Conservation (phyloP, 2,329 filamentous ascomycete genomes). For the Phyllosticta citrichinensis region DNA sequence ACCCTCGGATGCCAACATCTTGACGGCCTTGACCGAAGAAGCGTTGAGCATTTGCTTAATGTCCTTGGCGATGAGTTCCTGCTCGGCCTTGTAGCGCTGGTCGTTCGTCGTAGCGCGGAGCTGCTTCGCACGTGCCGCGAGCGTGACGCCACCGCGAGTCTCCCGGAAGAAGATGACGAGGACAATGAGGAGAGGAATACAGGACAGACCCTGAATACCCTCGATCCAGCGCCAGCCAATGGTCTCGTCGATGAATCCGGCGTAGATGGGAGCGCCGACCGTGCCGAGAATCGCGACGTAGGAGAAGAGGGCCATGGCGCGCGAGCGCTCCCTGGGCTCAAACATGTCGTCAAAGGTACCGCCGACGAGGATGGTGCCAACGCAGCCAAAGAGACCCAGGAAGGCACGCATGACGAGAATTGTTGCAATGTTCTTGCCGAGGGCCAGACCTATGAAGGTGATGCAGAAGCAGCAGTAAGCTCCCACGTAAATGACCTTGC, state of each 20-base stretch:
- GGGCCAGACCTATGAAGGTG: constrained; percentile 39
- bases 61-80: constrained; percentile 42
- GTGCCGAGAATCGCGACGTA: constrained; percentile 44
- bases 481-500: constrained; percentile 37
- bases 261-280: constrained; percentile 44
- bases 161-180: constrained; percentile 37
- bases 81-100: constrained; percentile 40
- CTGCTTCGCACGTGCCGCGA: constrained; percentile 40
- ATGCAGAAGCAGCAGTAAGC: constrained; percentile 37
- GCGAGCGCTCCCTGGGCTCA: constrained; percentile 34
- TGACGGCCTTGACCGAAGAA: constrained; percentile 43
- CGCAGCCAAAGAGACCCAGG: constrained; percentile 40
- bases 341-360: constrained; percentile 44
- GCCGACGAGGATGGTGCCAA: constrained; percentile 41
- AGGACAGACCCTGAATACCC: constrained; percentile 43
- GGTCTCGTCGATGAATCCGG: constrained; percentile 43
- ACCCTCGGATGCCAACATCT: constrained; percentile 41
- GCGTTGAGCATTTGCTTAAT: constrained; percentile 37
- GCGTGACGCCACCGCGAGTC: constrained; percentile 38
- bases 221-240: constrained; percentile 46
- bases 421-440: constrained; percentile 39
- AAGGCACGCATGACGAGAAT: constrained; percentile 39
- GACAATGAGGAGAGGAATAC: constrained; percentile 38
- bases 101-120: constrained; percentile 40
- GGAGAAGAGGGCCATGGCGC: constrained; percentile 40